These are phyloP conservation scores for Neofusicoccum ribis DNA, from an alignment of 2,329 filamentous ascomycete genomes.

Conservation along the genomic window DNA sequence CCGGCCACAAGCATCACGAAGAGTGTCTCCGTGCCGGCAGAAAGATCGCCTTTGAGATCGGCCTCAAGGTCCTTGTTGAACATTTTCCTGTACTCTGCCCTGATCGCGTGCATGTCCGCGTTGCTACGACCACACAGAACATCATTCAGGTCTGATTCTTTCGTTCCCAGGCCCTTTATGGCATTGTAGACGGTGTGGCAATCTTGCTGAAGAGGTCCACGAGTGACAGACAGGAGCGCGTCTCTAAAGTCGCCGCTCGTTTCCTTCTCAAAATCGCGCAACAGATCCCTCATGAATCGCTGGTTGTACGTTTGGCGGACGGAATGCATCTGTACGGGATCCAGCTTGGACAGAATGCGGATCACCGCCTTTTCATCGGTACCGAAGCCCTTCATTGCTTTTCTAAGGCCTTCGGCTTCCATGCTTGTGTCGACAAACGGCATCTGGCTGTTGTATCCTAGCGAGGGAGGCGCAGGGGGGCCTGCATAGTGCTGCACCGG, in stretches of 20 bases:
- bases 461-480: constrained; percentile 62
- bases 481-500: constrained; percentile 32
- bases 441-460: constrained; percentile 71
- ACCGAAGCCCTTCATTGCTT: constrained; percentile 91
- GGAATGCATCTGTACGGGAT: constrained; percentile 71
- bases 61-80: constrained; percentile 68
- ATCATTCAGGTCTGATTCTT: constrained; percentile 83
- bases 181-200: constrained; percentile 69
- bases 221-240: constrained; percentile 71
- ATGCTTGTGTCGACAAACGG: constrained; percentile 65
- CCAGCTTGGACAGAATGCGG: constrained; percentile 66
- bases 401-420: constrained; percentile 71
- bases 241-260: constrained; percentile 72
- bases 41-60: constrained; percentile 76
- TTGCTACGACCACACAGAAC: constrained; percentile 80
- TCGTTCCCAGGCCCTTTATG: constrained; percentile 79
- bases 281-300: constrained; percentile 65
- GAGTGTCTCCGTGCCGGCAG: constrained; percentile 80
- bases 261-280: constrained; percentile 76
- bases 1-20: constrained; percentile 80
- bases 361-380: constrained; percentile 83
- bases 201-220: constrained; percentile 79
- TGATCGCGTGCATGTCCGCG: constrained; percentile 85
- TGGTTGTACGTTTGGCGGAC: constrained; percentile 63
- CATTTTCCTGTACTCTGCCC: constrained; percentile 69